Evolutionary conservation across 2,329 filamentous ascomycete species (phyloP), one percentile per base, ranked within the genome.

Genomic region (Trichoderma endophyticum): DNA sequence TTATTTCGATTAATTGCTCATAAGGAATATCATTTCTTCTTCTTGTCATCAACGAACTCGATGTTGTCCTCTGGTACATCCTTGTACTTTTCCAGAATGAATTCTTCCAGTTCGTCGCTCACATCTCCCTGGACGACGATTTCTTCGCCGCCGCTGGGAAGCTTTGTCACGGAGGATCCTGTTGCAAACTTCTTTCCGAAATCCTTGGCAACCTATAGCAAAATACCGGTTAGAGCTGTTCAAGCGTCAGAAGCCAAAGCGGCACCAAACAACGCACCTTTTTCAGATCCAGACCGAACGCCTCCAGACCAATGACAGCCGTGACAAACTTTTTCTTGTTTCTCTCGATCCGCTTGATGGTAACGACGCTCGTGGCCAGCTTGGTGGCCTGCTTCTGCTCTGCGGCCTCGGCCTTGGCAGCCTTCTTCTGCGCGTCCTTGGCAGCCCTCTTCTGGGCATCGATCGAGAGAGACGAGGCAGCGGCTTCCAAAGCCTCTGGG

Each of bases 131-230:
- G 96, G 24, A 99, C 94, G 5, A 97, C 97, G 80, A 99, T 98
- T 84, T 98, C 96, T 83, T 99, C 96, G 21, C 93, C 93, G 26
- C 93, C 94, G 70, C 90, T 91, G 0, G 94, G 88, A 1, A 92
- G 89, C 84, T 98, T 97, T 9, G 95, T 98, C 59, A 99, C 96
- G 59, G 92, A 95, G 18, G 91, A 92, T 0, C 96, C 96, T 11
- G 96, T 98, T 34, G 96, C 96, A 80, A 99, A 98, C 84, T 98
- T 98, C 89, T 98, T 99, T 74, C 96, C 96, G 76, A 98, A 91
- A 79, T 98, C 96, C 86, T 98, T 98, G 72, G 95, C 91, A 8
- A 97, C 87, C 83, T 85, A 54, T 14, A 24, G 32, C n/a, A 4
- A n/a, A 68, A 43, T 4, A 62, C 4, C 8, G 3, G n/a, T 51